Evolutionary conservation across 1,139 yeast genomes (phyloP), one percentile per base, ranked within the genome.

Genomic region (Zygosaccharomyces pseudobailii): DNA sequence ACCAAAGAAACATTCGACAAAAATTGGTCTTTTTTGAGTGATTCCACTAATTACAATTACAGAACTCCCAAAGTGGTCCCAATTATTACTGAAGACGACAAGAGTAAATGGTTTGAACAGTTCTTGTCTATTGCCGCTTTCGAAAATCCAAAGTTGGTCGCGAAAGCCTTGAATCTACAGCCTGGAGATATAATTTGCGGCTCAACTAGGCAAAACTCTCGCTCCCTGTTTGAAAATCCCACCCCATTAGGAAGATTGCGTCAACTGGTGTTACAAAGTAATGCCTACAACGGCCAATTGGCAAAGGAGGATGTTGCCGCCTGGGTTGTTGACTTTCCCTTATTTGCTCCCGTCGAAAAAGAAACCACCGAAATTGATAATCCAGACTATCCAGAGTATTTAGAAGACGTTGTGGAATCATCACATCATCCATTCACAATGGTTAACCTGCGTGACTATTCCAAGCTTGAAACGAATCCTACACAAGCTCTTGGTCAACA

Each of bases 361-460:
- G 62, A 63, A 10, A 46, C 57, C 0, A 36, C 44, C 19, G 43
- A 42, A 13, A 30, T 19, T 1, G 39, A 52, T 3, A 69, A 61
- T 8, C 55, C 50, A 5, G 69, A 63, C 2, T 88, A 80, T 58
- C 97, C 97, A 2, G 54, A 48, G 1, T 90, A 87, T 61, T 76
- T 80, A 56, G 63, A 58, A 32, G 48, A 60, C 1, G 59, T 64
- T 5, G 74, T 73, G 45, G 81, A 78, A 43, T 79, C 97, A 0
- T 90, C 97, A 0, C 98, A 92, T 63, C 98, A 92, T 64, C 98
- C 98, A 5, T 92, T 92, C 68, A 92, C 98, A 0, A 92, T 92
- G 97, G 87, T 84, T 1, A 76, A 82, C 41, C 59, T 79, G 1
- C 80, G 77, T 22, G 96, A 89, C 60, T 84, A 84, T 57, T 78